Conservation (phyloP, 768 basidiomycete species). For the Russula emetica region DNA sequence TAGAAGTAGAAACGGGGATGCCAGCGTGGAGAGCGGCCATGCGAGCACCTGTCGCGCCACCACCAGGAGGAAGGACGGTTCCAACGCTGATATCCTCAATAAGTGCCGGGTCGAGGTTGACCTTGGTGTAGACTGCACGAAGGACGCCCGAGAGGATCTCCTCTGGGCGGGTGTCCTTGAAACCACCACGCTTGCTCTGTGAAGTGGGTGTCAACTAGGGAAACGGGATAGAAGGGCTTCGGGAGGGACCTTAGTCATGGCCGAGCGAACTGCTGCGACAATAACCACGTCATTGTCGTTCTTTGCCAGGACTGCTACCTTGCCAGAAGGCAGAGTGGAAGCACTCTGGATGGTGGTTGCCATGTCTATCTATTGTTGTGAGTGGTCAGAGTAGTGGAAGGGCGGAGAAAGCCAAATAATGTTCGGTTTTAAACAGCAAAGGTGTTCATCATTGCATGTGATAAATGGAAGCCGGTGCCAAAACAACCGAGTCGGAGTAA, state of each 20-base stretch:
- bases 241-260: constrained; percentile 74
- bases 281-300: constrained; percentile 87
- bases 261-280: constrained; percentile 81
- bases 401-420: too few relatives aligned
- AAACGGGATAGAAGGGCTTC: constrained; percentile 5
- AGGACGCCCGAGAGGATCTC: constrained; percentile 75
- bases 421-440: background rate
- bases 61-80: constrained; percentile 83
- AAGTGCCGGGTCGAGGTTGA: constrained; percentile 69
- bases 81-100: constrained; percentile 85
- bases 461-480: constrained; percentile 3
- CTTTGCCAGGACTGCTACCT: constrained; percentile 48
- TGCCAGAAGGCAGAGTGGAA: constrained; percentile 25
- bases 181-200: constrained; percentile 80
- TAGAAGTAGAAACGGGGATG: constrained; percentile 66
- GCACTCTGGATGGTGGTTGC: constrained; percentile 29
- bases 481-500: background rate
- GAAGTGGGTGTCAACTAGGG: constrained; percentile 8
- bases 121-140: constrained; percentile 63
- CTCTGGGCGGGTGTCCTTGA: constrained; percentile 86
- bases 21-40: constrained; percentile 87
- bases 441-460: constrained; percentile 4
- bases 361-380: constrained; percentile 23
- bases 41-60: constrained; percentile 76
- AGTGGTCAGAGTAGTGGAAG: background rate